These are phyloP conservation scores for Mucor racemosus DNA, from an alignment of 371 early-diverging fungal genomes.

Conservation along the genomic window DNA sequence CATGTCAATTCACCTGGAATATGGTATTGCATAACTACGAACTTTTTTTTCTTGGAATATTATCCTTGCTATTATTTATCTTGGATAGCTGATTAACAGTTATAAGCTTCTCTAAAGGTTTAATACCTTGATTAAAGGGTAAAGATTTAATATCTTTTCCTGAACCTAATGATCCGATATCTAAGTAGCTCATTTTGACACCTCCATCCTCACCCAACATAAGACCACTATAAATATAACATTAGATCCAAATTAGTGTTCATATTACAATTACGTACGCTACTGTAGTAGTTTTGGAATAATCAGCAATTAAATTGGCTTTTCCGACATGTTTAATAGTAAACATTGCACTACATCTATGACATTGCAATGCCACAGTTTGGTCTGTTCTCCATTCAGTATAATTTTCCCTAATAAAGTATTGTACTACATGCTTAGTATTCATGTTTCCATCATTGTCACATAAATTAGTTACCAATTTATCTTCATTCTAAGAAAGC, in stretches of 20 bases:
- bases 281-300: background rate
- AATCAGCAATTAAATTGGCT: constrained; percentile 10
- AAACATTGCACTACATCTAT: constrained; percentile 8
- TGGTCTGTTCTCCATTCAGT: constrained; percentile 21
- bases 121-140: constrained; percentile 1
- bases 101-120: background rate
- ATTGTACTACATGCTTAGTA: background rate
- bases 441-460: too few species aligned
- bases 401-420: constrained; percentile 10
- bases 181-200: too few species aligned
- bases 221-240: background rate
- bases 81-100: background rate
- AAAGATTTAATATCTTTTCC: background rate
- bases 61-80: background rate
- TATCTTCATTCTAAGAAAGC: background rate
- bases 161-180: background rate
- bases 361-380: constrained; percentile 19
- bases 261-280: background rate
- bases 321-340: constrained; percentile 19
- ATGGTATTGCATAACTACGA: too few species aligned
- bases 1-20: too few species aligned
- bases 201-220: too few species aligned
- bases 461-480: background rate
- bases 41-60: too few species aligned
- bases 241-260: too few species aligned